phyloP scores from a whole-genome alignment of 768 basidiomycete genomes.

The Russula sp. region DNA sequence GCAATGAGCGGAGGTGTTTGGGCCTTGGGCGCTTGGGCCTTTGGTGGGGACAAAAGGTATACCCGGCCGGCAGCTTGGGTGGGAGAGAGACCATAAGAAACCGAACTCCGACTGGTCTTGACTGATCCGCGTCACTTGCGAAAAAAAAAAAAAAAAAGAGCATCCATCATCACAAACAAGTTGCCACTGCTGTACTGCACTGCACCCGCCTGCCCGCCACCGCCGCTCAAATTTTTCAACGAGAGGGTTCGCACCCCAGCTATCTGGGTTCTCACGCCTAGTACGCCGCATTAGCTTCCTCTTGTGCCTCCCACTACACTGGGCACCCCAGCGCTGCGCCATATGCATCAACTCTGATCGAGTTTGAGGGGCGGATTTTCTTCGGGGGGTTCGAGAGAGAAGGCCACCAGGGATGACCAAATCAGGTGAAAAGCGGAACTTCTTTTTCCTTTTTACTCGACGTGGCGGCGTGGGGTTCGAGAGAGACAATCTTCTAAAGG shows the following conservation, averaged over 20 bases:
- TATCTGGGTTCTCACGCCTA: too few relatives aligned
- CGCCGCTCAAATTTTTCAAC: slow-evolving; percentile 2
- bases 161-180: background rate
- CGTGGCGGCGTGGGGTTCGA: slow-evolving; percentile 4
- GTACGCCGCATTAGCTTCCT: background rate
- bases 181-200: too few relatives aligned
- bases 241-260: too few relatives aligned
- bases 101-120: background rate
- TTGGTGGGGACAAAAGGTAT: background rate
- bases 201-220: background rate
- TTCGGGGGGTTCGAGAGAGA: slow-evolving; percentile 7
- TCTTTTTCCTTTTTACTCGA: slow-evolving; percentile 3
- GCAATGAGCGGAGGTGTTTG: too few relatives aligned
- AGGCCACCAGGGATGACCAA: too few relatives aligned
- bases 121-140: background rate
- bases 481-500: background rate
- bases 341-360: background rate
- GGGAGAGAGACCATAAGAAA: too few relatives aligned
- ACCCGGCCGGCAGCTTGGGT: too few relatives aligned
- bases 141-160: background rate
- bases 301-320: too few relatives aligned
- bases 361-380: slow-evolving; percentile 5
- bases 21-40: too few relatives aligned
- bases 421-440: background rate
- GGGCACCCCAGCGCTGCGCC: background rate